A percentile compares a stretch with the other conserved stretches of the same genome.
Evolutionary conservation across 169 alveolate species (phyloP).

Genomic region (Sarcocystis neurona): DNA sequence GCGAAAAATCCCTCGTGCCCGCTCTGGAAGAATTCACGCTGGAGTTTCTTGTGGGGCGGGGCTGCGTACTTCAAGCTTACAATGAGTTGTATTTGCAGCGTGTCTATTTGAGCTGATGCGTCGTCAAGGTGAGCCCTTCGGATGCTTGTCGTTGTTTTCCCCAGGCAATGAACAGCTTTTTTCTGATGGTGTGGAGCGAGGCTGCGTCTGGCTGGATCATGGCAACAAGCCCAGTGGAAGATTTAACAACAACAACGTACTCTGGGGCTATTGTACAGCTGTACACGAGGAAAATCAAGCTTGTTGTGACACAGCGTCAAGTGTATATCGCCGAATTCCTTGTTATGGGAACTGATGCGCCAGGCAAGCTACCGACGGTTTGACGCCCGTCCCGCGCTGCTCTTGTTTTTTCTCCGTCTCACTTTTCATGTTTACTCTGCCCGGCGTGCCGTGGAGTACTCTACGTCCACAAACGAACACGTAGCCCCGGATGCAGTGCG

Average conservation of each 20-base stretch:
- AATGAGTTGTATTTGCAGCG: too few species aligned
- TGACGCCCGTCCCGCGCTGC: too few species aligned
- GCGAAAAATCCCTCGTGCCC: too few species aligned
- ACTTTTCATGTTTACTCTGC: too few species aligned
- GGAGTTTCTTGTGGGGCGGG: background rate
- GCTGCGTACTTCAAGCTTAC: background rate
- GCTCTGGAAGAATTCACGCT: too few species aligned
- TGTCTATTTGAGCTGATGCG: background rate
- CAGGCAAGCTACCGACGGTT: too few species aligned
- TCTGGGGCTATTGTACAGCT: slow-evolving; percentile 25
- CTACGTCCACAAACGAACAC: too few species aligned
- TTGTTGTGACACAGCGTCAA: slow-evolving; percentile 29
- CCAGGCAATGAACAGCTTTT: background rate
- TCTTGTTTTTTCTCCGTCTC: too few species aligned
- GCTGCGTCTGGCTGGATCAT: background rate
- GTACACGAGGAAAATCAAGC: slow-evolving; percentile 30
- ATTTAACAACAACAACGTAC: background rate
- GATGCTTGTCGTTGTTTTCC: too few species aligned
- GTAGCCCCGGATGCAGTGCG: too few species aligned
- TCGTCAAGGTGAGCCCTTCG: background rate
- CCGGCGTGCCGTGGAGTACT: too few species aligned
- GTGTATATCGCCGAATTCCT: slow-evolving; percentile 41
- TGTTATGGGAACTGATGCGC: slow-evolving; percentile 45
- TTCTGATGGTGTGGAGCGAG: background rate
- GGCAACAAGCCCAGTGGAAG: slow-evolving; percentile 1